A percentile compares a stretch with the other conserved stretches of the same genome.
These are phyloP conservation scores for Metschnikowia gelsemii DNA, from an alignment of 805 yeast species.

Conservation along the genomic window DNA sequence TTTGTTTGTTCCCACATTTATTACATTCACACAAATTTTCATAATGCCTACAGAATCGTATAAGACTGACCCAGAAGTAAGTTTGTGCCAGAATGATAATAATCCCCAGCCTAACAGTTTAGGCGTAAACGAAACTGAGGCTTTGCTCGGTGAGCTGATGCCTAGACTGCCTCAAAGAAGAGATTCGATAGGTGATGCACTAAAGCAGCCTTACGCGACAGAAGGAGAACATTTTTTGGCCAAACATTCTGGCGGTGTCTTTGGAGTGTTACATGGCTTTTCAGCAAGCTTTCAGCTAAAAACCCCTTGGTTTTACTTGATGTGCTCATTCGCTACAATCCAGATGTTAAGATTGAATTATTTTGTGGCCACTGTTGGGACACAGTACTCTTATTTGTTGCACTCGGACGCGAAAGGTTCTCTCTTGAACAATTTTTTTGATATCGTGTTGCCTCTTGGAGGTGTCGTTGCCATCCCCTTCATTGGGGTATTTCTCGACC, in stretches of 20 bases:
- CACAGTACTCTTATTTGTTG: constrained; percentile 52
- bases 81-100: constrained; percentile 26
- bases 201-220: constrained; percentile 51
- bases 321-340: constrained; percentile 51
- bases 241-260: constrained; percentile 44
- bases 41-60: constrained; percentile 54
- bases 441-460: constrained; percentile 55
- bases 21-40: constrained; percentile 43
- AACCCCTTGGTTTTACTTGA: constrained; percentile 52
- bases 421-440: constrained; percentile 47
- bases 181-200: constrained; percentile 57
- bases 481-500: constrained; percentile 51
- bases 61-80: constrained; percentile 34
- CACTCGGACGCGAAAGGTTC: constrained; percentile 39
- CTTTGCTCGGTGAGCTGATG: constrained; percentile 23
- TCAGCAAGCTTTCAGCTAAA: constrained; percentile 49
- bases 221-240: constrained; percentile 45
- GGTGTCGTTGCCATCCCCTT: constrained; percentile 56
- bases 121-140: constrained; percentile 22
- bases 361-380: constrained; percentile 56
- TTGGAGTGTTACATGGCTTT: constrained; percentile 55
- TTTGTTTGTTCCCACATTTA: constrained; percentile 49
- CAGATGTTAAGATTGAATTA: constrained; percentile 58
- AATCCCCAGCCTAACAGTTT: constrained; percentile 9
- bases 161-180: constrained; percentile 30